Conservation (phyloP, 108 stramenopile species). For the Fragilariopsis cylindrus region DNA sequence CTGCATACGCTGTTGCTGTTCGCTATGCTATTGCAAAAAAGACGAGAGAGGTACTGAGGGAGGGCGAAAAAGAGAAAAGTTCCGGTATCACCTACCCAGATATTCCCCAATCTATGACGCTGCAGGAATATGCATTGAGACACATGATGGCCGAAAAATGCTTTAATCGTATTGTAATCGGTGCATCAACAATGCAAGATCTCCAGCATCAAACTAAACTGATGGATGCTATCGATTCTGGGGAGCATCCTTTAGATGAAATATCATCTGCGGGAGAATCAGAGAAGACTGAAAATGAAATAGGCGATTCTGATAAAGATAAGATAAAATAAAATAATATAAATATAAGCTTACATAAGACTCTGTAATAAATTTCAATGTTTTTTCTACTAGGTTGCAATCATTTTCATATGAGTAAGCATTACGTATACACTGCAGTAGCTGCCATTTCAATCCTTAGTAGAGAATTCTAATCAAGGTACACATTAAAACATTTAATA, state of each 20-base stretch:
- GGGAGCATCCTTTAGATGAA: conserved; percentile 14
- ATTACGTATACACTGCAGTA: too few species aligned
- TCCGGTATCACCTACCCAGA: conserved; percentile 43
- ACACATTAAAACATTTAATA: too few species aligned
- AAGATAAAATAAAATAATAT: background rate
- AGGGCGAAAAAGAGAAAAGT: conserved; percentile 34
- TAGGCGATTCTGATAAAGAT: background rate
- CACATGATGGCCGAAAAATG: conserved; percentile 45
- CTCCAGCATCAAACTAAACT: conserved; percentile 23
- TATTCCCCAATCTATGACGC: conserved; percentile 53
- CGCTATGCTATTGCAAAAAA: conserved; percentile 73
- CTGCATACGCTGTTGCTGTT: conserved; percentile 75
- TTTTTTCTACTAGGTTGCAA: too few species aligned
- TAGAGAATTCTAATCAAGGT: too few species aligned
- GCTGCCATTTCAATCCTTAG: too few species aligned
- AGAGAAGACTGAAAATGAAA: conserved; percentile 14
- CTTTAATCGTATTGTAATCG: conserved; percentile 32
- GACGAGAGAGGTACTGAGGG: conserved; percentile 66
- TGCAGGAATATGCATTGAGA: conserved; percentile 78
- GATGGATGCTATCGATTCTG: conserved; percentile 22
- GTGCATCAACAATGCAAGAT: conserved; percentile 37
- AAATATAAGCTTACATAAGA: background rate
- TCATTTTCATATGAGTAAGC: too few species aligned
- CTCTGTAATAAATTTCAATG: too few species aligned
- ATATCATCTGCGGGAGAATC: conserved; percentile 11